Evolutionary conservation across 2,329 filamentous ascomycete genomes (phyloP), one percentile per base, ranked within the genome.

Genomic region (Fusarium armeniacum): DNA sequence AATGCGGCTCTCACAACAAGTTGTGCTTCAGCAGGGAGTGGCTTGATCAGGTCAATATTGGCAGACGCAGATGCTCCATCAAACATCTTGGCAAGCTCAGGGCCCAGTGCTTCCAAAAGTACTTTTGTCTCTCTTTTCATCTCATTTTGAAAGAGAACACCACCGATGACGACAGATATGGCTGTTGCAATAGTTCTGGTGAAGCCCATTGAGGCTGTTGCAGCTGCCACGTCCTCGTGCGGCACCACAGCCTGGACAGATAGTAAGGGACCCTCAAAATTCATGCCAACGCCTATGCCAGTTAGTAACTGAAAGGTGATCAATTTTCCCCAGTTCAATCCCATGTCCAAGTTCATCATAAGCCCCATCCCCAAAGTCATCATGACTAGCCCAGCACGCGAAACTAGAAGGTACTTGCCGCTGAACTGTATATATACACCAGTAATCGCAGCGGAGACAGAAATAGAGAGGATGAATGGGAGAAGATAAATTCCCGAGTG

Each of bases 121-220:
- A 75, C 70, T 7, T 79, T 69, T 11, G 82, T 81, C 60, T 86
- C 83, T 28, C 78, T 78, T 58, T 85, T 79, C 86, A 92, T 90
- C 49, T 84, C 80, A 73, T 93, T 92, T 75, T 92, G 89, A 78
- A 93, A 93, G 6, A 93, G 83, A 7, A 92, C 89, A 4, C 89
- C 86, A 6, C 91, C 91, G 33, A 92, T 83, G 1, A 92, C 90
- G 46, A 92, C 84, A 0, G 86, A 87, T n/a, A 89, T 84, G 1
- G 87, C 85, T 0, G 87, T 90, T 4, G 87, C 86, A 4, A 92
- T 81, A 55, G 89, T 89, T 30, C 90, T 85, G 8, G 87, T 81
- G 71, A 91, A 90, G 6, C 85, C 83, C 68, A 90, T 88, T 0
- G 87, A 89, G 0, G 87, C 85, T 1, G 89, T 90, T 16, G 87